Base-by-base conservation (phyloP, 2,329 filamentous ascomycete genomes). In the Fusarium anguioides region DNA sequence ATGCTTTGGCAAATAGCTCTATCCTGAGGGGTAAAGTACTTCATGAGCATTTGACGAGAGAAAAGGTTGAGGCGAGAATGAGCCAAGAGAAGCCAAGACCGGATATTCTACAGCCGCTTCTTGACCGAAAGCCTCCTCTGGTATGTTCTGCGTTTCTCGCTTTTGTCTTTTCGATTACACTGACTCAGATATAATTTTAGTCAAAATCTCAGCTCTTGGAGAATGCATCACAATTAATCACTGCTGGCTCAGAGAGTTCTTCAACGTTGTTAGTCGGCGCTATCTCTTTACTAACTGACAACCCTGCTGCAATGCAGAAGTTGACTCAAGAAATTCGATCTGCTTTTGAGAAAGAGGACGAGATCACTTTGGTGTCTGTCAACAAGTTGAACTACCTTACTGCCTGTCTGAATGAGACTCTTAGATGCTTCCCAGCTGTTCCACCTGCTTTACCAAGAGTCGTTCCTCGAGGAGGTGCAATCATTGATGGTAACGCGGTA, bases 141-240 rank as follows among this genome's bases (percentile, higher is more conserved):
- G 45, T 48, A 48, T 9, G 45, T 2, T 24, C 2, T 4, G 4
- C 1, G 1, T 3, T 26, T 7, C 3, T 4, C 20, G 0, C n/a
- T 2, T 9, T 39, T 20, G n/a, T 9, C 4, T 1, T 1, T 12
- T 12, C n/a, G 2, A 2, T 1, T 20, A 4, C 1, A 20, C 45
- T 48, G 9, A 48, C 7, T 8, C n/a, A 18, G 20, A 4, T 35
- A 6, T 17, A 2, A 6, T 15, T 37, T 4, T 20, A 48, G 45
- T 17, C 45, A 39, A 15, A 24, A 12, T 31, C 31, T 11, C 45
- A 48, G 21, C 31, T 48, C 8, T 18, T 48, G 45, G 45, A 48
- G 23, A 48, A 48, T 26, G n/a, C 45, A 12, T 39, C 45, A 2
- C 11, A 26, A 4, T 12, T 48, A 18, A 48, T 48, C n/a, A 48